phyloP scores from a whole-genome alignment of 2,329 filamentous ascomycete species.

The Claviceps humidiphila region DNA sequence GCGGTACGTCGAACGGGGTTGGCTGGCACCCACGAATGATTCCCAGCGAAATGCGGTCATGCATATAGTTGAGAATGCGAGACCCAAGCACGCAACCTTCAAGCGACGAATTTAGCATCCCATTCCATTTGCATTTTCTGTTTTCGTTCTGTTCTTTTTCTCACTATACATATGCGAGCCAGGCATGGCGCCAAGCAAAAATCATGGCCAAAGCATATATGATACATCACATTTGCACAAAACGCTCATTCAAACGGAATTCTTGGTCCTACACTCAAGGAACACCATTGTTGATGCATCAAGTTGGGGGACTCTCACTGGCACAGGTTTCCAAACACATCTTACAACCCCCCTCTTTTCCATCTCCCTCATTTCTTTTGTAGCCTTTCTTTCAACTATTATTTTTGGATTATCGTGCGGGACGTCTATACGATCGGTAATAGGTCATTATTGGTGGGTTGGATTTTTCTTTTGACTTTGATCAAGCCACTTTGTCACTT shows the following conservation, averaged over 20 bases:
- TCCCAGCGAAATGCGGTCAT: neutral
- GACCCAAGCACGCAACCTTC: neutral
- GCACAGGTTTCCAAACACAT: neutral
- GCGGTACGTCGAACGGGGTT: neutral
- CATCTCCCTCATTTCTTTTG: neutral
- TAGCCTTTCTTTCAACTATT: neutral
- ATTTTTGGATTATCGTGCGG: neutral
- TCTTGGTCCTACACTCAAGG: neutral
- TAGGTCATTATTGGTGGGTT: neutral
- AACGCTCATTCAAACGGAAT: neutral
- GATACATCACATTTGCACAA: neutral
- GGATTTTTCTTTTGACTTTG: neutral
- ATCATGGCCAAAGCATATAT: neutral
- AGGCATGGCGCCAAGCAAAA: neutral
- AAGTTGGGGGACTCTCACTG: neutral
- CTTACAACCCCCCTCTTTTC: neutral
- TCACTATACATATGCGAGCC: neutral
- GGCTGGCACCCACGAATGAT: neutral
- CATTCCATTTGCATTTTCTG: too few relatives aligned
- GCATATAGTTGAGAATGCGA: neutral
- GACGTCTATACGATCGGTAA: neutral
- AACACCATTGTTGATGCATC: neutral
- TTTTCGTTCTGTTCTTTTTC: neutral
- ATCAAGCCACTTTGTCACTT: neutral
- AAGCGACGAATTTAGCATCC: neutral